Evolutionary conservation across 495 filamentous ascomycete species (phyloP).

Genomic region (Daldinia vernicosa): DNA sequence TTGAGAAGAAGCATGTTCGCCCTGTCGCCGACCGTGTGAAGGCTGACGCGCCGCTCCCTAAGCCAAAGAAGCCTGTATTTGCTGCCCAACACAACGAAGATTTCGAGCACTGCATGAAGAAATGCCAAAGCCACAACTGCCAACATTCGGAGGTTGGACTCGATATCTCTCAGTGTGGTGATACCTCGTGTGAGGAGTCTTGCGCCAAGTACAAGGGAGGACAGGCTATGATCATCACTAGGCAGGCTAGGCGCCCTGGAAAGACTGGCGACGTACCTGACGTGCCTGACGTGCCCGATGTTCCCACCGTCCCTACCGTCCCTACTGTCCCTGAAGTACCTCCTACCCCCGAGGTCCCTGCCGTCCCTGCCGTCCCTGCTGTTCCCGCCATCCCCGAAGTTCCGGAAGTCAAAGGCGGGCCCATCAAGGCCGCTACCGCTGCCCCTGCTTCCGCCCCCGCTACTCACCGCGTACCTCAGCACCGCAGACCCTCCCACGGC

Average conservation of each 20-base stretch:
- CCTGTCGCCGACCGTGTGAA: neutral
- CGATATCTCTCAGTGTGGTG: slow-evolving; percentile 14
- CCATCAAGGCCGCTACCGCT: neutral
- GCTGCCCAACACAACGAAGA: neutral
- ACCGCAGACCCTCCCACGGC: neutral
- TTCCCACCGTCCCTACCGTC: neutral
- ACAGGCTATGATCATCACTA: neutral
- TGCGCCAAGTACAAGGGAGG: neutral
- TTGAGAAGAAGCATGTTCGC: neutral
- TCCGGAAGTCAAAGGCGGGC: neutral
- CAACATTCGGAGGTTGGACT: slow-evolving; percentile 14
- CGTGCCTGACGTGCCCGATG: neutral
- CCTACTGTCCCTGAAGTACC: neutral
- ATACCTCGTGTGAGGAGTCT: slow-evolving; percentile 13
- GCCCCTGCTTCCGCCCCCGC: neutral
- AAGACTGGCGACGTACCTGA: neutral
- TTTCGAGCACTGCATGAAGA: slow-evolving; percentile 13
- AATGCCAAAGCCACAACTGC: slow-evolving; percentile 22
- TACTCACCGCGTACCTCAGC: neutral
- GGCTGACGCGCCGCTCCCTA: neutral
- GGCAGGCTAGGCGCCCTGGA: neutral
- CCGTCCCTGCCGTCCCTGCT: neutral
- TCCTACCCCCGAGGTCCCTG: neutral
- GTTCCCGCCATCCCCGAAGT: neutral
- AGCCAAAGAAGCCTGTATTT: neutral